Conservation (phyloP, 306 rosid genomes). For the Parietaria judaica region DNA sequence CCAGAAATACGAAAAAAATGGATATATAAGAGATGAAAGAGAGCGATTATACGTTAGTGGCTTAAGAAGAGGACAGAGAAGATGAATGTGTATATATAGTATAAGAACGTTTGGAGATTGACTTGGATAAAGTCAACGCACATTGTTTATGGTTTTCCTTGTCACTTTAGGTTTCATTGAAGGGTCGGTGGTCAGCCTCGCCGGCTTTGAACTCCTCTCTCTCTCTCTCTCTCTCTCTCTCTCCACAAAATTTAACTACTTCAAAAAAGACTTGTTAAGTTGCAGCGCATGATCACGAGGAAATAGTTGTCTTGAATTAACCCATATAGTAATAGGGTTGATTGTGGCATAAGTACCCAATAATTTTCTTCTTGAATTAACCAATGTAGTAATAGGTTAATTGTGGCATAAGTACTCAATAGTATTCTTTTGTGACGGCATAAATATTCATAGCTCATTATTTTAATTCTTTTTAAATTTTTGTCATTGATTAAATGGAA, state of each 20-base stretch:
- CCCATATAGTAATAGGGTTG: not conserved
- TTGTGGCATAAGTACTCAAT: no score
- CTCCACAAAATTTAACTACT: constrained; percentile 1
- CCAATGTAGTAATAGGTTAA: no score
- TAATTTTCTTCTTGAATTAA: no score
- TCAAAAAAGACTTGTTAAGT: not conserved
- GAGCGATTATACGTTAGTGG: not conserved
- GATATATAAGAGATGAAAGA: not conserved
- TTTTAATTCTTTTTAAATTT: no score
- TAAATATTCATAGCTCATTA: no score
- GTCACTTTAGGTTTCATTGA: constrained; percentile 4
- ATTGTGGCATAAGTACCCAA: not conserved
- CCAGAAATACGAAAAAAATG: constrained; percentile 25
- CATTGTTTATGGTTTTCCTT: constrained; percentile 6
- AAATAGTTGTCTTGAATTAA: not conserved
- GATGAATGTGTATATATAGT: constrained; percentile 13
- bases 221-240: constrained; percentile 8
- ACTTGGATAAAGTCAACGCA: constrained; percentile 37
- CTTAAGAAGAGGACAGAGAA: not conserved
- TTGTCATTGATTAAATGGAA: no score
- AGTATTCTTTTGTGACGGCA: no score
- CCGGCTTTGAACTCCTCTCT: constrained; percentile 57
- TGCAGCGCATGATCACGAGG: not conserved
- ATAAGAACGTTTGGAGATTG: constrained; percentile 23
- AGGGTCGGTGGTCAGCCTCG: constrained; percentile 69